Evolutionary conservation across 2,329 filamentous ascomycete genomes (phyloP).

Genomic region (Fusarium scirpi): DNA sequence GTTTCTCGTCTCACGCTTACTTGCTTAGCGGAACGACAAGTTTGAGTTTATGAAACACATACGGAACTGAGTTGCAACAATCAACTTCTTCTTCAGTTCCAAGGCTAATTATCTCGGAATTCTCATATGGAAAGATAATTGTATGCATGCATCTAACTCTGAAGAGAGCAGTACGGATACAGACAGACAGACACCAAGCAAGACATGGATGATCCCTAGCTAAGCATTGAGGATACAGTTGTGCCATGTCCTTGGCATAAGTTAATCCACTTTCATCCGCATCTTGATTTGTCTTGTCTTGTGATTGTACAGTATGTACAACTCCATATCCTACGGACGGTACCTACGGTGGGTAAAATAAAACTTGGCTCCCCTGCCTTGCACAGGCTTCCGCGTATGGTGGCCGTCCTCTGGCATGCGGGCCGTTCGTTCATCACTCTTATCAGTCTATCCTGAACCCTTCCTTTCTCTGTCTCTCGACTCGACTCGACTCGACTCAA

Average conservation of each 20-base stretch:
- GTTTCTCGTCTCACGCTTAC: slow-evolving; percentile 1
- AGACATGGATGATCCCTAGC: background rate
- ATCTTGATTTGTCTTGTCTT: background rate
- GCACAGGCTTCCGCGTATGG: slow-evolving; percentile 20
- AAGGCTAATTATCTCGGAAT: background rate
- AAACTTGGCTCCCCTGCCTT: background rate
- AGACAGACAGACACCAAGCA: background rate
- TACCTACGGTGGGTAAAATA: slow-evolving; percentile 6
- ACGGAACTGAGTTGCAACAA: background rate
- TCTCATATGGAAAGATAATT: background rate
- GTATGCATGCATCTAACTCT: background rate
- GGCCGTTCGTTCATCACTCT: slow-evolving; percentile 22
- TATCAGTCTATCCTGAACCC: slow-evolving; percentile 13
- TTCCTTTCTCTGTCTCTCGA: background rate
- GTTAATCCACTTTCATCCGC: background rate
- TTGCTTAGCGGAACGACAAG: background rate
- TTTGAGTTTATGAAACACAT: background rate
- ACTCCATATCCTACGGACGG: background rate
- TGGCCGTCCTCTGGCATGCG: slow-evolving; percentile 31
- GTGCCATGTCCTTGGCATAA: slow-evolving; percentile 30
- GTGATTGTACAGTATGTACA: background rate
- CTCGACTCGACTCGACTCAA: background rate
- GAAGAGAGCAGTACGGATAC: no score
- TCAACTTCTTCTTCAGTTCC: background rate
- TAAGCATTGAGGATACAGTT: slow-evolving; percentile 28